Evolutionary conservation across 164 flowering plant species (phyloP), one percentile per base, ranked within the genome.

Genomic region (Echeveria elegans): DNA sequence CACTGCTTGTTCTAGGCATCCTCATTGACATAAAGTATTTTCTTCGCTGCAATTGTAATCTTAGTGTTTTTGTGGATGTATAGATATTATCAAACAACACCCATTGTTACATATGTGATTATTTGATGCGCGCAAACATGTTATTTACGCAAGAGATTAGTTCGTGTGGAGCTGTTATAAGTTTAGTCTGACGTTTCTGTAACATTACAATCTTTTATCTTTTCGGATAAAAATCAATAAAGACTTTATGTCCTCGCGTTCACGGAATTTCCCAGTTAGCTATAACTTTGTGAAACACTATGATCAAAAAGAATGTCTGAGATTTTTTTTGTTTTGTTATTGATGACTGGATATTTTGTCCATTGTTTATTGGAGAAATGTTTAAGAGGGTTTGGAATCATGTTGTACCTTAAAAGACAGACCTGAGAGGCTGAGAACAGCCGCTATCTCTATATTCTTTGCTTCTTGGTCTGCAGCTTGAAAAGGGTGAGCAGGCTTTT

Each of bases 1-100:
- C 53, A 77, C 77, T 76, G 89, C 89, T 43, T 75, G 77, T 74
- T 82, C 78, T 72, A 77, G 45, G 47, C 66, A 66, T 34, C 86
- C 76, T 56, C 68, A 68, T 56, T 76, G 60, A 65, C 61, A 56
- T 56, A 19, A n/a, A n/a, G n/a, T n/a, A 3, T 34, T 34, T 68
- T 18, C 37, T 23, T 4, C 24, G 26, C 63, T 43, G 47, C 47
- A 43, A 38, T 38, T n/a, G 12, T 38, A 43, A 64, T 62, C 62
- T 32, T n/a, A 64, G 9, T 8, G 56, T 68, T 5, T 15, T 52
- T 62, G 61, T 56, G 61, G 31, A 29, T 0, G 12, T 56, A 56
- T 56, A 11, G 19, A 26, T 28, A 29, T 56, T 16, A 12, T 43
- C 47, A 43, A 12, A 43, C 15, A 19, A 56, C 29, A 52, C 11